Evolutionary conservation across 495 filamentous ascomycete genomes (phyloP), one percentile per base, ranked within the genome.

Genomic region (Penicillium argentinense): DNA sequence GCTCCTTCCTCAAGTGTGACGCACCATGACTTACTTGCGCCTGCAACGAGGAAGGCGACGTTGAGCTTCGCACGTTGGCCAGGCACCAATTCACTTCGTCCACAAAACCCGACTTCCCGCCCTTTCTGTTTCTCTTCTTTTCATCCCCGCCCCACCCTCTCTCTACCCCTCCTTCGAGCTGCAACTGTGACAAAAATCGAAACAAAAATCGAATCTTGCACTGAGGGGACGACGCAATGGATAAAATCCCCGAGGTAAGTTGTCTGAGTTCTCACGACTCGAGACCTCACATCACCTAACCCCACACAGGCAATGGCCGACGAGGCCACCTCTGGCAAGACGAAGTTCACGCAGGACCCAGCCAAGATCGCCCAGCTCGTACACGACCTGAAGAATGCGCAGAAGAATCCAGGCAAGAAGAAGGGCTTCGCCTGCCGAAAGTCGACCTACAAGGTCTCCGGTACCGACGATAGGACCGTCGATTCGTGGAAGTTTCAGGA

Each of bases 401-500:
- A 68, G 47, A 80, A 82, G 53, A 42, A 45, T 16, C 79, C 74
- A 25, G 59, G 52, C 28, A 21, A 53, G 16, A 61, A 58, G 26
- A 80, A 75, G 54, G 70, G 68, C 30, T 85, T 87, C 64, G 79
- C 72, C 21, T 82, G 82, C 71, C 95, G 85, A 59, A 95, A 88
- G 72, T 76, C 74, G 7, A 87, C 77, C 5, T 97, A 86, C 62
- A 51, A 67, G 0, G 76, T 97, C 17, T 67, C 71, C 2, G 75
- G 73, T 8, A 82, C 84, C 3, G 66, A 79, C 27, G 59, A 75
- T 18, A 72, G 87, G 47, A 67, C 63, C 2, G 91, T 97, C 18
- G 82, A 95, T 58, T 96, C 92, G 4, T 98, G 93, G 93, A 83
- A 85, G 21, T 87, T 97, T 61, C 80, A 85, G 57, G 93, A 98